A percentile compares a stretch with the other conserved stretches of the same genome.
These are phyloP conservation scores for Tarenaya hassleriana DNA, from an alignment of 345 rosid genomes.

Conservation along the genomic window DNA sequence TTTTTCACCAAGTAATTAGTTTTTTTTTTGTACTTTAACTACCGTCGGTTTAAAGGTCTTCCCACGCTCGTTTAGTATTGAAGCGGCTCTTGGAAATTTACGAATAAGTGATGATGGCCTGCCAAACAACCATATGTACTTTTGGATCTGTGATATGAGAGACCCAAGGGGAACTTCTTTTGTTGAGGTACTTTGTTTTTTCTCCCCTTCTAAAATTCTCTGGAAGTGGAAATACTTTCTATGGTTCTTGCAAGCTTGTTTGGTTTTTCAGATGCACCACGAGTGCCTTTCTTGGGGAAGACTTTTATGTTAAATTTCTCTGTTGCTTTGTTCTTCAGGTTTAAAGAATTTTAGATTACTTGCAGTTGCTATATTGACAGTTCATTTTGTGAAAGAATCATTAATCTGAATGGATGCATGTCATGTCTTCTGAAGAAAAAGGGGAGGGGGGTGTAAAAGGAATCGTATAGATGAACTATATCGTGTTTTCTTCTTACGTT, in stretches of 20 bases:
- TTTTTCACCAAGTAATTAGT: constrained; percentile 7
- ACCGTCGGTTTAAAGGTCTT: constrained; percentile 53
- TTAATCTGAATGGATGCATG: too few relatives aligned
- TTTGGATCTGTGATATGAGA: constrained; percentile 98
- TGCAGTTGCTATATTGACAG: too few relatives aligned
- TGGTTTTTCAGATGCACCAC: too few relatives aligned
- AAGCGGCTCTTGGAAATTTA: constrained; percentile 85
- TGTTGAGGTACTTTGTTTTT: constrained; percentile 58
- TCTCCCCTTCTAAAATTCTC: constrained; percentile 1
- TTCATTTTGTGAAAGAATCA: too few relatives aligned
- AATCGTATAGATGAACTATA: neutral
- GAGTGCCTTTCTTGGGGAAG: too few relatives aligned
- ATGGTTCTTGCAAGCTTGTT: too few relatives aligned
- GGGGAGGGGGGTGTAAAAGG: constrained; percentile 1
- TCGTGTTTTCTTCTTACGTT: constrained; percentile 4
- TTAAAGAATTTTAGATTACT: too few relatives aligned
- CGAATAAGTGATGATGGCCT: constrained; percentile 96
- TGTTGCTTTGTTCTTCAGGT: neutral
- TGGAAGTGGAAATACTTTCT: too few relatives aligned
- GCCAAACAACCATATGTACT: constrained; percentile 70
- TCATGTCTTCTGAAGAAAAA: too few relatives aligned
- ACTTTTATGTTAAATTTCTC: neutral
- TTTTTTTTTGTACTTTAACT: constrained; percentile 14
- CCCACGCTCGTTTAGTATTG: constrained; percentile 90
- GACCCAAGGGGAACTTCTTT: constrained; percentile 95